Base-by-base conservation (phyloP, 176 grass and related monocot genomes). In the Thinopyrum elongatum region DNA sequence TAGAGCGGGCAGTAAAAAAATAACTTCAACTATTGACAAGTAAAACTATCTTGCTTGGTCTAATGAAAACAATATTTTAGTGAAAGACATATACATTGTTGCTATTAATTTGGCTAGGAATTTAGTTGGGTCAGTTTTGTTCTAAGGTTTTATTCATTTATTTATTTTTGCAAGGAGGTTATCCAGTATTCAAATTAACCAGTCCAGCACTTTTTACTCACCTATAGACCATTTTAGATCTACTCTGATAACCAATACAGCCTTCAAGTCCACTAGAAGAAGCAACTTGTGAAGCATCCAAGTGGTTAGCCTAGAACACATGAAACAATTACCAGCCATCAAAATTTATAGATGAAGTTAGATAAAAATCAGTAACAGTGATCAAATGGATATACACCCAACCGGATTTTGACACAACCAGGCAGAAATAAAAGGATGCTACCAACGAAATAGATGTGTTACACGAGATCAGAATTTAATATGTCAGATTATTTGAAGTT, bases 141-240 rank as follows among this genome's bases (percentile, higher is more conserved):
- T 70, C 21, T 12, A 38, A 57, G 44, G 70, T 74, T 46, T 74
- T 74, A 47, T 74, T 25, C 39, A 49, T 49, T 8, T 74, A 44
- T 8, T 74, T 47, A 28, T 28, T 47, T 74, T 17, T 27, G 41
- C 14, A 6, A 44, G 23, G 39, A 47, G 41, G 58, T 73, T 29
- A 73, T 41, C 57, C 61, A 66, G 60, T 53, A 76, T 65, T 39
- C 30, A 13, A 71, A 65, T 79, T 22, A 55, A 57, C 21, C 26
- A 77, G 44, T 42, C 31, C 3, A 78, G 38, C 9, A n/a, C 27
- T 41, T 58, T 42, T 78, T 86, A 68, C 84, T 90, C 80, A 87
- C 89, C 66, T 90, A 74, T 80, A 90, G 10, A 85, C 33, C 33
- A 74, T 42, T 83, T 86, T 90, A 74, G 74, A 83, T 90, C 57